Base-by-base conservation (phyloP, 2,329 filamentous ascomycete species). In the Gnomoniopsis sp. region DNA sequence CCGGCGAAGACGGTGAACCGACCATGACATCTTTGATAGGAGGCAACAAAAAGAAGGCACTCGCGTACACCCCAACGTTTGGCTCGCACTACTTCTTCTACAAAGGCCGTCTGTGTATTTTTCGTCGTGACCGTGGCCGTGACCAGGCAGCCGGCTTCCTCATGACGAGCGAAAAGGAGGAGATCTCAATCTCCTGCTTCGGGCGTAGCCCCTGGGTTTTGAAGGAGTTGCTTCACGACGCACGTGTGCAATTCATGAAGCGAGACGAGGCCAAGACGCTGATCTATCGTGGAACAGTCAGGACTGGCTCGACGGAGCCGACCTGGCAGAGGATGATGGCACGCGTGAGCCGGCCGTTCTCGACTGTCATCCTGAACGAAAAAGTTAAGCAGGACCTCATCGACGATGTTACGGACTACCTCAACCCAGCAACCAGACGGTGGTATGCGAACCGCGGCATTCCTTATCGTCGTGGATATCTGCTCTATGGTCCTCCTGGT, bases 381-480 rank as follows among this genome's bases (percentile, higher is more conserved):
- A 73, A 79, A 65, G 77, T 80, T 50, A 89, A 88, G 75, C 70
- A 79, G 61, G 76, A 80, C 2, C 75, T 89, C 14, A 75, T 88
- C 50, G 77, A 79, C 46, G 86, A 88, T 65, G 79, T 87, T 34
- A 77, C 76, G 26, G 84, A 88, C 65, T 88, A 88, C 66, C 79
- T 89, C 38, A 77, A 84, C 62, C 85, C 85, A 0, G 72, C 76
- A 14, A 88, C 86, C 0, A 78, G 83, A 48, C 79, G 86, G n/a
- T 96, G 91, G 90, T 96, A 96, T 69, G 81, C 87, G 0, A 88
- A 90, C 64, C 82, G 91, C 7, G 91, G 91, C 1, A 93, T 96
- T 33, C 91, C 92, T 0, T 96, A 96, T 70, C 84, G 91, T 15
- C 82, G 91, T 4, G 92, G 91, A 0, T 96, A 95, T 67, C 81